phyloP scores from a whole-genome alignment of 2,329 filamentous ascomycete species.

The Cytospora paraplurivora region DNA sequence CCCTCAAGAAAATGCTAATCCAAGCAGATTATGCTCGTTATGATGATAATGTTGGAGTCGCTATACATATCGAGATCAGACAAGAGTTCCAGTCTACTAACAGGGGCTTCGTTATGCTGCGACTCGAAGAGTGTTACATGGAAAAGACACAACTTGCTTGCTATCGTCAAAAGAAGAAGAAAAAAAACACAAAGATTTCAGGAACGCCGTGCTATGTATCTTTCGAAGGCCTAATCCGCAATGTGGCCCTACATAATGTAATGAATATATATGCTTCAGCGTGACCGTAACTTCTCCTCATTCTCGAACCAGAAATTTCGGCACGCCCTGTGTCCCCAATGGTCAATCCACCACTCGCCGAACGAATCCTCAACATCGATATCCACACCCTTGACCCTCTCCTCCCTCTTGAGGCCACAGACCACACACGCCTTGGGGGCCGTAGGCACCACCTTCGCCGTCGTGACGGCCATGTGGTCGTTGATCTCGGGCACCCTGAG shows the following conservation, averaged over 20 bases:
- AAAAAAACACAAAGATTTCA: not conserved
- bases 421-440: constrained; percentile 77
- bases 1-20: too few species aligned
- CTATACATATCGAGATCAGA: not conserved
- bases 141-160: not conserved
- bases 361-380: constrained; percentile 83
- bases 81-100: not conserved
- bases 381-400: constrained; percentile 77
- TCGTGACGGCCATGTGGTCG: constrained; percentile 68
- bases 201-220: constrained; percentile 22
- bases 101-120: not conserved
- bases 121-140: not conserved
- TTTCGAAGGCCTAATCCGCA: not conserved
- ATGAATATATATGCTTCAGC: constrained; percentile 44
- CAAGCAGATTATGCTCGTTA: not conserved
- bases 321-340: constrained; percentile 81
- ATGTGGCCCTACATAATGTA: not conserved
- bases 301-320: constrained; percentile 84
- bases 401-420: constrained; percentile 86
- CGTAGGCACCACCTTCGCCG: constrained; percentile 71
- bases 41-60: not conserved
- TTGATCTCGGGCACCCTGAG: constrained; percentile 69
- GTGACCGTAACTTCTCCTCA: constrained; percentile 67
- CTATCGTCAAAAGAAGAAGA: constrained; percentile 2
- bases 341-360: constrained; percentile 94